phyloP scores from a whole-genome alignment of 768 basidiomycete species.

The Tricholoma furcatifolium region DNA sequence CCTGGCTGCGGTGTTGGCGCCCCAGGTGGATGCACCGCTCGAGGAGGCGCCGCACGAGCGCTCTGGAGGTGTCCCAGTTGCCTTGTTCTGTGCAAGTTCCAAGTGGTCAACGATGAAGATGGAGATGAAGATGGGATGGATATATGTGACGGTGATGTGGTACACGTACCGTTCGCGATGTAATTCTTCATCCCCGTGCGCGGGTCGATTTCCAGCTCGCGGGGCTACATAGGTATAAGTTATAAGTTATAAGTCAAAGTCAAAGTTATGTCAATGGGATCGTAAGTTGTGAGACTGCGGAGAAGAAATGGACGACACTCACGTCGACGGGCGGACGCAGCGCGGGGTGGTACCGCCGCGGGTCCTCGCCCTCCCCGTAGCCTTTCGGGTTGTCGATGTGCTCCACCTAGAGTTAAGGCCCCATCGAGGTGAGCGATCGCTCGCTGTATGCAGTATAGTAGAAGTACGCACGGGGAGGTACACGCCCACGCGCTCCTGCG shows the following conservation, averaged over 20 bases:
- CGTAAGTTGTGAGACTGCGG: not conserved
- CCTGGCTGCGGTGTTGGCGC: slow-evolving; percentile 54
- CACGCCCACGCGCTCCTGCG: slow-evolving; percentile 73
- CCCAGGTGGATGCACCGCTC: slow-evolving; percentile 80
- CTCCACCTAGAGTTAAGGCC: slow-evolving; percentile 63
- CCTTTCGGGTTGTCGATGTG: slow-evolving; percentile 95
- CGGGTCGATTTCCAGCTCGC: slow-evolving; percentile 83
- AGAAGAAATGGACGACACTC: slow-evolving; percentile 17
- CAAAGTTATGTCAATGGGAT: too few relatives aligned
- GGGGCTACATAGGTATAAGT: slow-evolving; percentile 44
- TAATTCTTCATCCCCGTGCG: slow-evolving; percentile 94
- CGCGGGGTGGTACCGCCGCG: slow-evolving; percentile 70
- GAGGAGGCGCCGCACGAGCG: slow-evolving; percentile 69
- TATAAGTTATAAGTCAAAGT: too few relatives aligned
- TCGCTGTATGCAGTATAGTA: not conserved
- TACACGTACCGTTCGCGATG: slow-evolving; percentile 73
- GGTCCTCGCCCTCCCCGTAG: slow-evolving; percentile 82
- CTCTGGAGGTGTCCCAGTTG: slow-evolving; percentile 87
- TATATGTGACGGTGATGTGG: too few relatives aligned
- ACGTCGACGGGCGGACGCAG: slow-evolving; percentile 85
- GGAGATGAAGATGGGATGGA: too few relatives aligned
- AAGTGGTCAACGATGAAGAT: too few relatives aligned
- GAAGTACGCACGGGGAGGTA: slow-evolving; percentile 69
- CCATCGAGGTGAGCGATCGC: not conserved
- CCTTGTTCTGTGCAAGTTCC: slow-evolving; percentile 48